phyloP scores from a whole-genome alignment of 2,329 filamentous ascomycete genomes.

The Rachicladosporium sp. region DNA sequence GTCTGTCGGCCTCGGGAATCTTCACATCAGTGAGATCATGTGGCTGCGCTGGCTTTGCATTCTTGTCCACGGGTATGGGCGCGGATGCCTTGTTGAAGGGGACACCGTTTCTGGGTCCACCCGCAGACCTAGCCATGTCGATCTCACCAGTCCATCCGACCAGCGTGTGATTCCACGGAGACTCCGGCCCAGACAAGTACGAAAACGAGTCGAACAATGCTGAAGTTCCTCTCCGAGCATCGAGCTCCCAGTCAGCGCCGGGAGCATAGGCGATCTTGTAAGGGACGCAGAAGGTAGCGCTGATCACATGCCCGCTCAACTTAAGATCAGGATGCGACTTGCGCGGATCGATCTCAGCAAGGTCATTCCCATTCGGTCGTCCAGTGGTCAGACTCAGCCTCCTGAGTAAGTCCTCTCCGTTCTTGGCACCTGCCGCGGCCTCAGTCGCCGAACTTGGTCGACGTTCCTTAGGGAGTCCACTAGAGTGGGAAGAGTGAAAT shows the following conservation, averaged over 20 bases:
- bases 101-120: constrained; percentile 31
- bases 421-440: constrained; percentile 32
- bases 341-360: constrained; percentile 40
- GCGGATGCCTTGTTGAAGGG: constrained; percentile 64
- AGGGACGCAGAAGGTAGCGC: constrained; percentile 51
- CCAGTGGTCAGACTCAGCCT: constrained; percentile 37
- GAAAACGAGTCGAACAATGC: constrained; percentile 85
- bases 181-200: constrained; percentile 70
- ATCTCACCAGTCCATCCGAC: constrained; percentile 89
- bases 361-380: constrained; percentile 26
- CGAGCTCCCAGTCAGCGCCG: constrained; percentile 53
- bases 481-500: no score
- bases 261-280: constrained; percentile 44
- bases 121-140: constrained; percentile 17
- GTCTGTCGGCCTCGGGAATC: constrained; percentile 58
- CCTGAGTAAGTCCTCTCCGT: constrained; percentile 39
- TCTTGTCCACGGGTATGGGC: constrained; percentile 60
- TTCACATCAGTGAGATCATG: constrained; percentile 53
- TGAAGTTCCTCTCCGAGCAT: constrained; percentile 71
- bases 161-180: constrained; percentile 81
- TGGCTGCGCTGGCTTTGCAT: constrained; percentile 16
- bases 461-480: constrained; percentile 3
- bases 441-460: constrained; percentile 27
- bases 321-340: constrained; percentile 44
- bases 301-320: constrained; percentile 51